Percentiles rank a stretch among this genome's conserved stretches.
Evolutionary conservation across 2,329 filamentous ascomycete genomes (phyloP).

Genomic region (Penicillium nordicum): DNA sequence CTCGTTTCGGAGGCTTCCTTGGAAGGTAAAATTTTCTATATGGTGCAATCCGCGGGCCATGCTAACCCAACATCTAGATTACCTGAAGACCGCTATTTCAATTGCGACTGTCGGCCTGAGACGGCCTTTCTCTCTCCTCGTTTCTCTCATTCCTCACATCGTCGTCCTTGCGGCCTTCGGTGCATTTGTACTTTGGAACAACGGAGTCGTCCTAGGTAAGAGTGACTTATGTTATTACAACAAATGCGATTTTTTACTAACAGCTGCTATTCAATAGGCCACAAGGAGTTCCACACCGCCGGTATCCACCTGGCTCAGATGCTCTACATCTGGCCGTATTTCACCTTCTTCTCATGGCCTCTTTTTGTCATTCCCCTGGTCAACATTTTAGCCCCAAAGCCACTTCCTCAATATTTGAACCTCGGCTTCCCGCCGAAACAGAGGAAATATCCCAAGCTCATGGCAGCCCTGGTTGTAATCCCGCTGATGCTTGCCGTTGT

Average conservation of each 20-base stretch:
- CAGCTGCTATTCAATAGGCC: conserved; percentile 53
- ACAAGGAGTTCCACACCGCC: conserved; percentile 90
- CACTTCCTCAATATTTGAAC: conserved; percentile 35
- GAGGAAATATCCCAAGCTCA: conserved; percentile 38
- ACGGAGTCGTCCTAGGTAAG: conserved; percentile 82
- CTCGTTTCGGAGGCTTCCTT: conserved; percentile 47
- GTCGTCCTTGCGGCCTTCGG: conserved; percentile 65
- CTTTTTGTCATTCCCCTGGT: conserved; percentile 61
- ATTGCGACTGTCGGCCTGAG: conserved; percentile 56
- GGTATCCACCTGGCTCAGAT: conserved; percentile 87
- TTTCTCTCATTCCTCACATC: conserved; percentile 52
- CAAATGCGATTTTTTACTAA: neutral
- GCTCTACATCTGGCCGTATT: conserved; percentile 91
- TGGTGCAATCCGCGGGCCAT: neutral
- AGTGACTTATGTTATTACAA: neutral
- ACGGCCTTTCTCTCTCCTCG: conserved; percentile 41
- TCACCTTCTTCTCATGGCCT: conserved; percentile 84
- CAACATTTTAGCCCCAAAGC: conserved; percentile 33
- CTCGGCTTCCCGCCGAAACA: conserved; percentile 33
- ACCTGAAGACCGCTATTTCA: conserved; percentile 56
- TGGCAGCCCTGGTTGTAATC: conserved; percentile 36
- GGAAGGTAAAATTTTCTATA: conserved; percentile 41
- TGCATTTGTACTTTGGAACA: conserved; percentile 79
- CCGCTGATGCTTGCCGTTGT: conserved; percentile 53
- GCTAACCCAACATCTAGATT: conserved; percentile 41